Base-by-base conservation (phyloP, 371 early-diverging fungal genomes). In the Basidiobolus meristosporus region DNA sequence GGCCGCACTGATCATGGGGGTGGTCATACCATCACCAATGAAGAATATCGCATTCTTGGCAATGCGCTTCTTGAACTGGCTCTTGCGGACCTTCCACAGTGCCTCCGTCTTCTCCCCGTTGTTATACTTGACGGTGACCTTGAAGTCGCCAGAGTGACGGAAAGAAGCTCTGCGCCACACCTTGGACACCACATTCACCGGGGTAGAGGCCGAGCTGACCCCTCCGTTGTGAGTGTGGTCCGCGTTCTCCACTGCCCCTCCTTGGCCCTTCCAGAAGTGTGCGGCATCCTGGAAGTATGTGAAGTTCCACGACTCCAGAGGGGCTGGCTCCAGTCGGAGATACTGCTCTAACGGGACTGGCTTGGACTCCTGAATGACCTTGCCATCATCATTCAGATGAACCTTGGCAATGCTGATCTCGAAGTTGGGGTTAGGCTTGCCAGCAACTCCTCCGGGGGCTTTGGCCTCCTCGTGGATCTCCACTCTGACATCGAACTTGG, bases 21-120 rank as follows among this genome's bases (percentile, higher is more conserved):
- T 54, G 42, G 63, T 65, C 54, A 69, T 73, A 59, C 80, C 81
- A 52, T 80, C 81, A 44, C 75, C 69, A 42, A 80, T 74, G 54
- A 80, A 77, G 23, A 77, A 44, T 32, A 75, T 65, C 9, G 71
- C 68, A 54, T 80, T 80, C 62, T 77, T 77, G 44, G 73, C 77
- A 50, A 70, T 67, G 46, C 69, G 63, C 26, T 26, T 26, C 50
- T 59, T 62, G 33, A 57, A 54, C n/a, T 52, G 43, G 42, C 58
- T 63, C 31, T 67, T 40, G 45, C 56, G 47, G 42, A 63, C 68
- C 39, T 46, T 51, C 70, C 70, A 70, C 38, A 37, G 30, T 31
- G 63, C 63, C 41, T 46, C 59, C 30, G 46, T 45, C 40, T 48
- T 57, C 44, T 53, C 48, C 22, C 62, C 69, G 43, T 47, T 47